Evolutionary conservation across 345 rosid genomes (phyloP).

Genomic region (Camelina neglecta): DNA sequence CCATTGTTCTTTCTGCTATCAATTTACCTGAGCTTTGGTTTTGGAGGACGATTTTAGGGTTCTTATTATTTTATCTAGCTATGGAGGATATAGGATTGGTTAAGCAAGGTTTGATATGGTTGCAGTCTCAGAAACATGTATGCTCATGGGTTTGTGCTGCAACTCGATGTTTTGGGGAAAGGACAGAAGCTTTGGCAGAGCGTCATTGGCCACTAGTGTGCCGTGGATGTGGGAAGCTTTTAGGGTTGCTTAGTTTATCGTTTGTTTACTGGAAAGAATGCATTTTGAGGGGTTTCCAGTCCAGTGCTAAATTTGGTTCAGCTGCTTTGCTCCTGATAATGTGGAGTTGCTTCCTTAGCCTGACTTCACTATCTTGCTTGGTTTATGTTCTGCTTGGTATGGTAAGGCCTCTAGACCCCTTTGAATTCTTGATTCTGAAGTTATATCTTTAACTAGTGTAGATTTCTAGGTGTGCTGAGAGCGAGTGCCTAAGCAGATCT

Average conservation of each 20-base stretch:
- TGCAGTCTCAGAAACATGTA: slow-evolving; percentile 68
- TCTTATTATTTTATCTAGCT: not conserved
- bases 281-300: slow-evolving; percentile 68
- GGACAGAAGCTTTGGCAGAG: slow-evolving; percentile 58
- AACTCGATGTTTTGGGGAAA: slow-evolving; percentile 53
- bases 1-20: slow-evolving; percentile 1
- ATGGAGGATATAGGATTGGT: slow-evolving; percentile 93
- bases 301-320: slow-evolving; percentile 70
- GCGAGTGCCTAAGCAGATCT: not conserved
- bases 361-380: slow-evolving; percentile 88
- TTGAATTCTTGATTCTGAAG: not conserved
- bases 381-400: slow-evolving; percentile 77
- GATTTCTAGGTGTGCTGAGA: not conserved
- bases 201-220: slow-evolving; percentile 91
- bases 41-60: slow-evolving; percentile 11
- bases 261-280: slow-evolving; percentile 78
- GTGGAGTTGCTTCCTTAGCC: slow-evolving; percentile 97
- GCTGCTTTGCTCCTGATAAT: slow-evolving; percentile 85
- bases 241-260: slow-evolving; percentile 48
- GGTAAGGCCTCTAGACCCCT: slow-evolving; percentile 56
- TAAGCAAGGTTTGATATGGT: slow-evolving; percentile 84
- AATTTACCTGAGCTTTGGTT: not conserved
- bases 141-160: slow-evolving; percentile 52
- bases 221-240: slow-evolving; percentile 57
- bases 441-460: not conserved